Evolutionary conservation across 768 basidiomycete species (phyloP).

Genomic region (Rhodotorula diobovata): DNA sequence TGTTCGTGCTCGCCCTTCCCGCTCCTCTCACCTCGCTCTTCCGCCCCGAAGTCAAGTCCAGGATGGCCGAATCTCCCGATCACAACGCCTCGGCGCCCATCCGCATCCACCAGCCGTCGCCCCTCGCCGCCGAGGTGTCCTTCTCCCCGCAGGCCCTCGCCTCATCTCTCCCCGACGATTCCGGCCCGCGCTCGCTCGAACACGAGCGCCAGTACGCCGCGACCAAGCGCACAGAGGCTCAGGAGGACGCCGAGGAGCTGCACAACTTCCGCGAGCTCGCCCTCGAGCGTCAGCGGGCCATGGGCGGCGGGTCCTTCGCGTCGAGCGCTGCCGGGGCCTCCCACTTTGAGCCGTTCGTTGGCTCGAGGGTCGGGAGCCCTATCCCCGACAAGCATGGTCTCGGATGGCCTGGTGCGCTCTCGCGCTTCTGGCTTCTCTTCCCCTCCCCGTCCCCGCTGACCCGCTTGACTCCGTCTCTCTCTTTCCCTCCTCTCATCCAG

Average conservation of each 20-base stretch:
- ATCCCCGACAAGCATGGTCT: slow-evolving; percentile 43
- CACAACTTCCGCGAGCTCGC: slow-evolving; percentile 17
- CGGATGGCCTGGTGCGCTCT: slow-evolving; percentile 42
- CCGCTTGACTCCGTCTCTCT: background rate
- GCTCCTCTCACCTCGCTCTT: background rate
- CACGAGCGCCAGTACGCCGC: slow-evolving; percentile 4
- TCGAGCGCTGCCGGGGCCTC: background rate
- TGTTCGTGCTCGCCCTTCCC: background rate
- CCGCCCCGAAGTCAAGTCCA: background rate
- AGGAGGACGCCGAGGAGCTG: slow-evolving; percentile 17
- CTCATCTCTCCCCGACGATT: background rate
- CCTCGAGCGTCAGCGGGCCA: slow-evolving; percentile 12
- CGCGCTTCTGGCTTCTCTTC: background rate
- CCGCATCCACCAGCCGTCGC: slow-evolving; percentile 5
- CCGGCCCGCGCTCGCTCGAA: background rate
- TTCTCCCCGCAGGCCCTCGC: background rate
- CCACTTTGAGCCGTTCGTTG: slow-evolving; percentile 34
- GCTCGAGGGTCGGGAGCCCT: slow-evolving; percentile 28
- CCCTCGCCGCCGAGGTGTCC: slow-evolving; percentile 5
- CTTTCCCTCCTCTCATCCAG: slow-evolving; percentile 9
- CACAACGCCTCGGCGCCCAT: background rate
- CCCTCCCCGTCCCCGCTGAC: background rate
- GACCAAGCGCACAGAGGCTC: background rate
- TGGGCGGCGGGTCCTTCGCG: background rate
- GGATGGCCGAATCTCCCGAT: background rate